These are phyloP conservation scores for Leishmania martiniquensis DNA, from an alignment of 208 protist genomes.

Conservation along the genomic window DNA sequence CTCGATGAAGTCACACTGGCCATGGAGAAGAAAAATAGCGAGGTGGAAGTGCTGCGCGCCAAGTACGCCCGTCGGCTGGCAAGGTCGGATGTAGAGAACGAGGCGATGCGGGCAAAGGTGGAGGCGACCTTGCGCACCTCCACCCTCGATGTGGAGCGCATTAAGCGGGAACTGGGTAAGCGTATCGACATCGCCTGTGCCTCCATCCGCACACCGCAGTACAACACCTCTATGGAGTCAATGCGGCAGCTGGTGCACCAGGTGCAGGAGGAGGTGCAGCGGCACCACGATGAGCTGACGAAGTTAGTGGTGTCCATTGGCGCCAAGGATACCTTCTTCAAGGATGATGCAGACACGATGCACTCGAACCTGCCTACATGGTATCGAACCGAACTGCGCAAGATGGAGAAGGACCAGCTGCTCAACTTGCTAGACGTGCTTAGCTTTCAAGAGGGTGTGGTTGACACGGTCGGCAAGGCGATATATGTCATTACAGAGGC, in stretches of 20 bases:
- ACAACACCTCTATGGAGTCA: slow-evolving; percentile 71
- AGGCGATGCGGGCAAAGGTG: slow-evolving; percentile 61
- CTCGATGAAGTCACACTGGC: slow-evolving; percentile 60
- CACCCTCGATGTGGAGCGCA: slow-evolving; percentile 64
- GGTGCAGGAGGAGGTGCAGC: slow-evolving; percentile 73
- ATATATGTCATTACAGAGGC: slow-evolving; percentile 69
- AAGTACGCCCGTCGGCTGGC: slow-evolving; percentile 56
- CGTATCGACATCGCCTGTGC: slow-evolving; percentile 73
- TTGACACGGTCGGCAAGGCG: slow-evolving; percentile 78
- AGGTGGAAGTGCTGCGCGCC: slow-evolving; percentile 64
- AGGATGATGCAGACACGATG: slow-evolving; percentile 76
- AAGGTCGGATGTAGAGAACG: slow-evolving; percentile 68
- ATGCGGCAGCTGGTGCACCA: slow-evolving; percentile 63
- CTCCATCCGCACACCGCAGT: slow-evolving; percentile 72
- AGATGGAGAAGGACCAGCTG: slow-evolving; percentile 74
- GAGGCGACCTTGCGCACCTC: slow-evolving; percentile 49
- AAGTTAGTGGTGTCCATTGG: slow-evolving; percentile 80
- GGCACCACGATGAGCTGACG: slow-evolving; percentile 70
- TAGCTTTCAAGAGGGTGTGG: slow-evolving; percentile 76
- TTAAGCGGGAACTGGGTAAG: slow-evolving; percentile 74
- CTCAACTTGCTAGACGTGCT: slow-evolving; percentile 86
- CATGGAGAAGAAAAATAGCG: slow-evolving; percentile 57
- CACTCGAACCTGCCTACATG: slow-evolving; percentile 70
- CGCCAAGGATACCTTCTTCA: slow-evolving; percentile 73
- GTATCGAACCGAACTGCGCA: slow-evolving; percentile 72